Evolutionary conservation across 768 basidiomycete species (phyloP).

Genomic region (Psilocybe tampanensis): DNA sequence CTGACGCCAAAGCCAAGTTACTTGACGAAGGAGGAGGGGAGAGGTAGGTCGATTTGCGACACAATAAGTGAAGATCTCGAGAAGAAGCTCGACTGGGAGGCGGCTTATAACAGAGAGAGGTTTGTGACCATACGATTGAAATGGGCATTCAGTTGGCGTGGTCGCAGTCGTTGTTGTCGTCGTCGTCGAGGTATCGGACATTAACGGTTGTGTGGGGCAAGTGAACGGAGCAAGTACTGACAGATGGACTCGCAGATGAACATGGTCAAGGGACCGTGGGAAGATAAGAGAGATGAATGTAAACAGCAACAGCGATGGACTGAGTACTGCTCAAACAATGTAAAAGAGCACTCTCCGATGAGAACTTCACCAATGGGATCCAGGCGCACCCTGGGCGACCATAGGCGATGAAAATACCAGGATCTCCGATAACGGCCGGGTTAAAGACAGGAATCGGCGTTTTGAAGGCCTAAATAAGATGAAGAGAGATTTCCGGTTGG

Average conservation of each 20-base stretch:
- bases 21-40: conserved; percentile 50
- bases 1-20: conserved; percentile 63
- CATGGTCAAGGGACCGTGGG: conserved; percentile 5
- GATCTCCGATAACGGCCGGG: no score
- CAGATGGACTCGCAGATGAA: background rate
- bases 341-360: no score
- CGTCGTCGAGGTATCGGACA: conserved; percentile 1
- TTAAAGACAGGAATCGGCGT: no score
- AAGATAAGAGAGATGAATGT: background rate
- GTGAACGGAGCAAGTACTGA: background rate
- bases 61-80: conserved; percentile 58
- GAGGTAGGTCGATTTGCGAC: conserved; percentile 45
- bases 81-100: conserved; percentile 64
- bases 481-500: no score
- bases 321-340: no score
- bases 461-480: no score
- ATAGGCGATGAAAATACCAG: no score
- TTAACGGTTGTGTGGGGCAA: background rate
- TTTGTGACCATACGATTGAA: background rate
- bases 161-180: background rate
- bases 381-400: no score
- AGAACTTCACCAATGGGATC: no score
- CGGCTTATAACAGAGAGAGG: conserved; percentile 22
- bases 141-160: background rate
- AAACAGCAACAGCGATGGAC: background rate